Base-by-base conservation (phyloP, 202 grass and related monocot species). In the Dendrocalamus latiflorus region DNA sequence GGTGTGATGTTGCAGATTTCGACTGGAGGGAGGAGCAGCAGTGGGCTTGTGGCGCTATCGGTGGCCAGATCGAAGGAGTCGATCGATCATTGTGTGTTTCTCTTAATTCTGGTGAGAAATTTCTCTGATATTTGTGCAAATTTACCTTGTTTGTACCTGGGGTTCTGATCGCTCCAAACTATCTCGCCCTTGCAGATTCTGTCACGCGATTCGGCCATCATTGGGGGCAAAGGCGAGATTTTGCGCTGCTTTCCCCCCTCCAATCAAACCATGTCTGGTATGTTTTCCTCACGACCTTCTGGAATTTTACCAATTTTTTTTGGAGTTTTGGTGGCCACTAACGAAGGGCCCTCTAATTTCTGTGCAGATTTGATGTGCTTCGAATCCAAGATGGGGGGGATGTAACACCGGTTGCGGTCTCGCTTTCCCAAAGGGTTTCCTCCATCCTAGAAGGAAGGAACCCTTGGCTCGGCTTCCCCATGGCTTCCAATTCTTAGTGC, bases 391-490 rank as follows among this genome's bases (percentile, higher is more conserved):
- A 90, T 86, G 88, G 5, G 59, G 3, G 3, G 33, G 33, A n/a
- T 83, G 49, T 90, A 90, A 34, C 84, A 45, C 26, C 30, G 14
- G 41, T 56, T 25, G 72, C 28, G 71, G 66, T 86, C 26, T 70
- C 26, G 72, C 42, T 33, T 5, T 72, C 22, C 64, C 66, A 43
- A 41, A 86, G 78, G 88, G 88, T 83, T 82, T 90, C 83, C 78
- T 86, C 78, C 88, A 66, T 79, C 67, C 22, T 90, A 14, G 42
- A 86, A 78, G 83, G 87, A 89, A 77, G 87, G 60, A 59, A 43
- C 83, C 83, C 88, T 89, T 72, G 78, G 72, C 69, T 72, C 58
- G 21, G 28, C 3, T 37, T 53, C 73, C 50, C 66, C 66, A 90
- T 90, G 88, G 83, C 78, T 22, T 53, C 50, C 12, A 67, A 34